phyloP scores from a whole-genome alignment of 805 yeast species.

The Saccharomycopsis fermentans region DNA sequence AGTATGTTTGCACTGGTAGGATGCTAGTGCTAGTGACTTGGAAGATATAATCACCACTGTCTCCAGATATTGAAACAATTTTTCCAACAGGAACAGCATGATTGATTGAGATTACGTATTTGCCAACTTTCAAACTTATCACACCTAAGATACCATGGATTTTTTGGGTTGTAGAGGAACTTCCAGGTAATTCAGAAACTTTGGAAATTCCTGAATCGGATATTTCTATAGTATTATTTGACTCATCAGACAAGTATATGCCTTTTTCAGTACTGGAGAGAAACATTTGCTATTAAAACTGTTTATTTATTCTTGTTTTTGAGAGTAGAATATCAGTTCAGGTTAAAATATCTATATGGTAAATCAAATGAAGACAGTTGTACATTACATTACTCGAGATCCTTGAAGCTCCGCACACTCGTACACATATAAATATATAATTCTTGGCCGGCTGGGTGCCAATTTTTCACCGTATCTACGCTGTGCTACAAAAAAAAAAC shows the following conservation, averaged over 20 bases:
- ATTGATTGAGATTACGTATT: constrained; percentile 14
- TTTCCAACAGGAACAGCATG: constrained; percentile 8
- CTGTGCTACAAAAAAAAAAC: too few relatives aligned
- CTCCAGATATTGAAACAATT: constrained; percentile 1
- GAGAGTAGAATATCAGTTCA: not conserved
- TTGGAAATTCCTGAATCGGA: not conserved
- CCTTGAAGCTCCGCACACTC: too few relatives aligned
- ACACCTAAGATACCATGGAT: constrained; percentile 18
- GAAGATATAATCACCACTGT: constrained; percentile 15
- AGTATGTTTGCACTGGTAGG: constrained; percentile 22
- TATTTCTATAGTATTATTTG: not conserved
- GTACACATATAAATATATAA: too few relatives aligned
- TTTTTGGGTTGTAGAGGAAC: constrained; percentile 18
- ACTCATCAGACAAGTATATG: not conserved
- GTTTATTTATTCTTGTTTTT: too few relatives aligned
- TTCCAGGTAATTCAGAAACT: not conserved
- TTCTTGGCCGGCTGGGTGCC: too few relatives aligned
- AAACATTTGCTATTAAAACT: not conserved
- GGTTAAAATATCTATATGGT: not conserved
- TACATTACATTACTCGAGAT: too few relatives aligned
- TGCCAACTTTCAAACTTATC: constrained; percentile 14
- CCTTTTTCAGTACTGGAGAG: constrained; percentile 1
- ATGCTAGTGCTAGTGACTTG: constrained; percentile 25
- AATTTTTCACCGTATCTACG: too few relatives aligned
- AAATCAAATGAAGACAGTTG: too few relatives aligned